Evolutionary conservation across 208 protist genomes (phyloP).

Genomic region (Leishmania mexicana): DNA sequence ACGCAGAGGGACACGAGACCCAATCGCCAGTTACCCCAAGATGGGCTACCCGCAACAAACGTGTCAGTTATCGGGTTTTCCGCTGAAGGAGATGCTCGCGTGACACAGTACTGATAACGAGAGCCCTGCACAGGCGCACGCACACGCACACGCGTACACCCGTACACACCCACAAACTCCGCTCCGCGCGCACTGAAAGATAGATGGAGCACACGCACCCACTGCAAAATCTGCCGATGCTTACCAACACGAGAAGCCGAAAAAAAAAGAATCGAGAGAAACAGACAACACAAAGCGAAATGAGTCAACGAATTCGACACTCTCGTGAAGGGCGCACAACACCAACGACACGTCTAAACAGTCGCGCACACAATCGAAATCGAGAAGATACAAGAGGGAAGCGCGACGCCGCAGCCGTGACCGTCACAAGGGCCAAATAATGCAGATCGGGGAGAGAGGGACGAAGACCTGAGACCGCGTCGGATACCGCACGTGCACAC

Average conservation of each 20-base stretch:
- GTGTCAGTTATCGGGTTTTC: too few species aligned
- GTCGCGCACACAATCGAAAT: neutral
- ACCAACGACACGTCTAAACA: neutral
- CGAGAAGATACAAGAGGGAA: neutral
- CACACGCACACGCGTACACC: conserved; percentile 4
- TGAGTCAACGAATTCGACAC: neutral
- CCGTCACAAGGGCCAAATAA: neutral
- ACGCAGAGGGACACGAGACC: neutral
- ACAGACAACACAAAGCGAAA: neutral
- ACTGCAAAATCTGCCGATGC: neutral
- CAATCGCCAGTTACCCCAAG: neutral
- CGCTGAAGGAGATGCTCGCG: neutral
- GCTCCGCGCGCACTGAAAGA: neutral
- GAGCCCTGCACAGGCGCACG: neutral
- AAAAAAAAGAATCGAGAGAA: neutral
- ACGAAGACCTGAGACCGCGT: neutral
- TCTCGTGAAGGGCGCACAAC: neutral
- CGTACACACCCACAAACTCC: neutral
- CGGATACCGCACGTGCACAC: too few species aligned
- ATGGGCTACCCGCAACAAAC: neutral
- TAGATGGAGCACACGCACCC: neutral
- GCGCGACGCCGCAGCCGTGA: neutral
- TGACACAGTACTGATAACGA: neutral
- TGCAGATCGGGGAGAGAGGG: neutral
- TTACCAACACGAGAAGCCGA: neutral